Percentiles rank a stretch among this genome's conserved stretches.
These are phyloP conservation scores for Aspergillus transmontanensis DNA, from an alignment of 2,329 filamentous ascomycete species.

Conservation along the genomic window DNA sequence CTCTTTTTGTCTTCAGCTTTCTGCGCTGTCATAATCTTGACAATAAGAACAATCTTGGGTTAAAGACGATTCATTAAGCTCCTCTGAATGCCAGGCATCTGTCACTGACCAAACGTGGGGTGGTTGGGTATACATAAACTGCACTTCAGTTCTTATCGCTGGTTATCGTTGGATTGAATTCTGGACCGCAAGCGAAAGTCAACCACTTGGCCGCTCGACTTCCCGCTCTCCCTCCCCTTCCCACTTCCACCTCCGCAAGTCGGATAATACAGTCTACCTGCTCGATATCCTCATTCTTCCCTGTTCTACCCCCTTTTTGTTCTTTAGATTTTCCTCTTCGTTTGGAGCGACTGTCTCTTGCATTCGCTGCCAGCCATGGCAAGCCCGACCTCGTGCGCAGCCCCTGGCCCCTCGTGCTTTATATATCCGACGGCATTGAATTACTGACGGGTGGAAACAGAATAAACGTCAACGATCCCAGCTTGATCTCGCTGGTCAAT, in stretches of 20 bases:
- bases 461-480: conserved; percentile 72
- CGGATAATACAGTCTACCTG: conserved; percentile 5
- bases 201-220: conserved; percentile 23
- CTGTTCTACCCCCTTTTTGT: neutral
- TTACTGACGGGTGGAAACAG: conserved; percentile 45
- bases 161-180: conserved; percentile 4
- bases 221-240: conserved; percentile 19
- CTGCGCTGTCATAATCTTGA: neutral
- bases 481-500: conserved; percentile 83
- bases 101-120: neutral
- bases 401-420: conserved; percentile 30
- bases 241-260: conserved; percentile 12
- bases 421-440: conserved; percentile 17
- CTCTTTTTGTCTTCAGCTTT: neutral
- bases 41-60: neutral
- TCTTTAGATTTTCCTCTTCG: conserved; percentile 1
- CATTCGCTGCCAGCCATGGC: conserved; percentile 45
- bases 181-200: conserved; percentile 18
- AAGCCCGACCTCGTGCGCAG: conserved; percentile 49
- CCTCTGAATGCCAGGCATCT: neutral
- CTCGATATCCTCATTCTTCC: conserved; percentile 10
- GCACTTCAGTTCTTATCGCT: conserved; percentile 4
- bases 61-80: neutral
- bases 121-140: neutral
- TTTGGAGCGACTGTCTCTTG: conserved; percentile 16